Evolutionary conservation across 2,329 filamentous ascomycete species (phyloP).

Genomic region (Xylaria multiplex): DNA sequence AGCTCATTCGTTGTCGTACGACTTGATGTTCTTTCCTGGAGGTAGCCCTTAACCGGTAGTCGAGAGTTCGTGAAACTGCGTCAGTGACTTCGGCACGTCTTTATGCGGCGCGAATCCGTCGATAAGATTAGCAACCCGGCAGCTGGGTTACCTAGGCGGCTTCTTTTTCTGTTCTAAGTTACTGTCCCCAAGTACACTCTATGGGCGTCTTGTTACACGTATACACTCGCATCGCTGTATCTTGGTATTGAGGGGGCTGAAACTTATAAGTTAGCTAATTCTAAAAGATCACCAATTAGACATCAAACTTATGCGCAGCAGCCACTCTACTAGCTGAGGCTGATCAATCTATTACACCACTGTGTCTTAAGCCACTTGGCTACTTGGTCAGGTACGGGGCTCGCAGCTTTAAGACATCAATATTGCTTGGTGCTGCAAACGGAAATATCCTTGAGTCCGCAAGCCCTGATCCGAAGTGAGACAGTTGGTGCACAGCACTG

Average conservation of each 20-base stretch:
- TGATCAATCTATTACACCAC: not conserved
- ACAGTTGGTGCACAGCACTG: not conserved
- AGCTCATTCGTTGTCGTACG: not conserved
- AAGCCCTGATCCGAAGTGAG: constrained; percentile 2
- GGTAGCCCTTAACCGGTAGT: not conserved
- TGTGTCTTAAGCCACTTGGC: not conserved
- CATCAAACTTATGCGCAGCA: not conserved
- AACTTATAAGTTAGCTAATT: not conserved
- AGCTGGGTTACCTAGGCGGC: not conserved
- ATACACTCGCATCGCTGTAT: not conserved
- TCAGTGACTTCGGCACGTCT: not conserved
- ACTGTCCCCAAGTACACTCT: too few species aligned
- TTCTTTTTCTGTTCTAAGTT: not conserved
- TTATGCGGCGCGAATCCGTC: not conserved
- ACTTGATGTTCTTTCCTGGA: not conserved
- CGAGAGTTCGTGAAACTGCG: too few species aligned
- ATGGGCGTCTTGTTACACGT: not conserved
- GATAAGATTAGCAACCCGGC: not conserved
- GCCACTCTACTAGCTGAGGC: constrained; percentile 2
- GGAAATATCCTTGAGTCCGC: not conserved
- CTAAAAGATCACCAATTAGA: not conserved
- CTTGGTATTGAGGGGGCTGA: too few species aligned
- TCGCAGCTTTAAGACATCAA: constrained; percentile 3
- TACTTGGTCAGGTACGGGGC: not conserved
- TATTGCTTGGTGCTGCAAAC: constrained; percentile 3